Evolutionary conservation across 148 eudicot species (phyloP).

Genomic region (Gaultheria prostrata): DNA sequence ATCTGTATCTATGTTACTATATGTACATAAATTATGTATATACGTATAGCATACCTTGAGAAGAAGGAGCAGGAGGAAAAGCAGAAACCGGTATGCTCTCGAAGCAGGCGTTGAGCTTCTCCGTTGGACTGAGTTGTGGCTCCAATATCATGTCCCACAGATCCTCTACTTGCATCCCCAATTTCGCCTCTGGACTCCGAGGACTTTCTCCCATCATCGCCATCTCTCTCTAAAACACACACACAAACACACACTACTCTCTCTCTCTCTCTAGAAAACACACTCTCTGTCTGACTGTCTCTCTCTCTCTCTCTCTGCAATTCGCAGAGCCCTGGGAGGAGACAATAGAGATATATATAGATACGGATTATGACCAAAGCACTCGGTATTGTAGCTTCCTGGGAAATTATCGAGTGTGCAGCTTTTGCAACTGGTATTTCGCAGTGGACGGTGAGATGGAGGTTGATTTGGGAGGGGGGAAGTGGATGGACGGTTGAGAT

Average conservation of each 20-base stretch:
- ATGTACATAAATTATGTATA: neutral
- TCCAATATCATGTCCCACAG: slow-evolving; percentile 67
- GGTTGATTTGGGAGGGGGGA: neutral
- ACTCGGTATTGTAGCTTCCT: neutral
- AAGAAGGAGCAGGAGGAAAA: slow-evolving; percentile 61
- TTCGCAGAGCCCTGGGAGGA: neutral
- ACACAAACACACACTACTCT: neutral
- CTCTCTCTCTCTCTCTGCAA: slow-evolving; percentile 19
- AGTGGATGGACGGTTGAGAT: slow-evolving; percentile 1
- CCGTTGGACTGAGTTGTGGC: slow-evolving; percentile 71
- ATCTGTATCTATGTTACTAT: neutral
- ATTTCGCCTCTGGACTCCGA: slow-evolving; percentile 66
- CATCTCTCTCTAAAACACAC: neutral
- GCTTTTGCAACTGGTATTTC: neutral
- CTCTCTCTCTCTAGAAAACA: neutral
- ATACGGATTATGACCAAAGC: neutral
- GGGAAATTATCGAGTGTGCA: neutral
- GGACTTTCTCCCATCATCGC: slow-evolving; percentile 22
- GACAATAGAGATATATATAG: slow-evolving; percentile 1
- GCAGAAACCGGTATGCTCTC: slow-evolving; percentile 80
- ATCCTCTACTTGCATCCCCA: slow-evolving; percentile 82
- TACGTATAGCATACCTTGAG: slow-evolving; percentile 41
- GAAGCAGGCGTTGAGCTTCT: slow-evolving; percentile 91
- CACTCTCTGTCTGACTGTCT: neutral
- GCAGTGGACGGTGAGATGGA: neutral